Base-by-base conservation (phyloP, 805 yeast species). In the Suhomyces vadensis region DNA sequence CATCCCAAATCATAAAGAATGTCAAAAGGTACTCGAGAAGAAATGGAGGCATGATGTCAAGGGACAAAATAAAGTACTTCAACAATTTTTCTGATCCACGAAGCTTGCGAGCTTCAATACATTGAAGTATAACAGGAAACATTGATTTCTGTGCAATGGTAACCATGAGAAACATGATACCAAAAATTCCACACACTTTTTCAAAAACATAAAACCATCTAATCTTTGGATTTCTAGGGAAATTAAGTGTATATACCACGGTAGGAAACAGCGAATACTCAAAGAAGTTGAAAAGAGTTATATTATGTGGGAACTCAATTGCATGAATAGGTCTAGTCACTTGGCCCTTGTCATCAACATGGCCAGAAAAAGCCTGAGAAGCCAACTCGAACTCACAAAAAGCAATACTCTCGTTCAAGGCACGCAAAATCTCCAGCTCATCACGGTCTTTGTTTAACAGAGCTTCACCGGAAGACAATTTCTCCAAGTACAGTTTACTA, bases 1-100 rank as follows among this genome's bases (percentile, higher is more conserved):
- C 84, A 57, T 94, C 98, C 99, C 99, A 95, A 49, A 95, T 94
- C 49, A 94, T 70, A 61, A 87, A 91, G 66, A 91, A 94, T 0
- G 80, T 83, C 45, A 94, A 67, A 41, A 94, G 56, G 61, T 90
- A 92, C 63, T 85, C 78, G 42, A 83, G 62, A 27, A 88, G 67
- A 61, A 94, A 88, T 16, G 91, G 85, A 14, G 96, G 95, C 26
- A 88, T 79, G 55, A 89, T 69, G 55, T 89, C 95, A 20, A 87
- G 54, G 23, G 87, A 56, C 8, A 87, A 69, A 43, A 80, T 65
- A 8, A 88, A 82, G 54, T 79, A 87, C 17, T 58, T 63, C 45
- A 56, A 52, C 3, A 75, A 36, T 46, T 81, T 69, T 26, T 74
- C 77, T 8, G 29, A 6, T 0, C 81, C 46, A 0, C 92, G 75